Conservation (phyloP, 2,329 filamentous ascomycete genomes). For the Clarireedia monteithiana region DNA sequence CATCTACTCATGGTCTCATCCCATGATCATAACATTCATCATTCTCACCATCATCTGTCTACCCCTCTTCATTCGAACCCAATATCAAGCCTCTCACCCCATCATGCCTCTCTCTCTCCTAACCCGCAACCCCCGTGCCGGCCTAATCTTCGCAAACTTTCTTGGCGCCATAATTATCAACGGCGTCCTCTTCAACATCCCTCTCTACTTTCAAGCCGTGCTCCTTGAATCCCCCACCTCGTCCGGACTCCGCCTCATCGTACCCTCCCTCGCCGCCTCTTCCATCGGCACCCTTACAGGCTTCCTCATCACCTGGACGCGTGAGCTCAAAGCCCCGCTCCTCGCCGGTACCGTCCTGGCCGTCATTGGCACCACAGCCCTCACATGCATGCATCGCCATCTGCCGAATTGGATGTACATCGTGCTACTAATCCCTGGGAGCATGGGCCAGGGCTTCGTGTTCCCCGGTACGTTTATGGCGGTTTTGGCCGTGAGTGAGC, state of each 20-base stretch:
- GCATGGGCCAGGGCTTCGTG: conserved; percentile 54
- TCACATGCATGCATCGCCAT: conserved; percentile 42
- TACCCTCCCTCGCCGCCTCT: conserved; percentile 52
- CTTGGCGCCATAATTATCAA: conserved; percentile 44
- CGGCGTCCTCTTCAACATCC: conserved; percentile 54
- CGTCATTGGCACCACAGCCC: conserved; percentile 42
- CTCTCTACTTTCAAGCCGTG: conserved; percentile 70
- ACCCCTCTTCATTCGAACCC: conserved; percentile 44
- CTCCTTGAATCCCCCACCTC: conserved; percentile 60
- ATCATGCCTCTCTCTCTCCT: conserved; percentile 54
- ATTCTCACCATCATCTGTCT: conserved; percentile 39
- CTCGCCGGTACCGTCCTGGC: conserved; percentile 41
- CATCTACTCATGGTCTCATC: conserved; percentile 53
- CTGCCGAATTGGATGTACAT: conserved; percentile 48
- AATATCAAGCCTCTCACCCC: conserved; percentile 43
- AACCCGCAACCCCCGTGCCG: conserved; percentile 41
- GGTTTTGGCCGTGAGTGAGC: conserved; percentile 50
- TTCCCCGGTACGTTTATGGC: conserved; percentile 59
- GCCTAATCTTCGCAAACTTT: conserved; percentile 50
- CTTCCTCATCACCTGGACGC: conserved; percentile 52
- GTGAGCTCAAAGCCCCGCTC: conserved; percentile 52
- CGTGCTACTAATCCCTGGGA: conserved; percentile 46
- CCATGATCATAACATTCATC: conserved; percentile 46
- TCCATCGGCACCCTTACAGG: conserved; percentile 49
- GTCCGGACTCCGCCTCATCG: conserved; percentile 64